These are phyloP conservation scores for Ogataea nonfermentans DNA, from an alignment of 805 yeast species.

Conservation along the genomic window DNA sequence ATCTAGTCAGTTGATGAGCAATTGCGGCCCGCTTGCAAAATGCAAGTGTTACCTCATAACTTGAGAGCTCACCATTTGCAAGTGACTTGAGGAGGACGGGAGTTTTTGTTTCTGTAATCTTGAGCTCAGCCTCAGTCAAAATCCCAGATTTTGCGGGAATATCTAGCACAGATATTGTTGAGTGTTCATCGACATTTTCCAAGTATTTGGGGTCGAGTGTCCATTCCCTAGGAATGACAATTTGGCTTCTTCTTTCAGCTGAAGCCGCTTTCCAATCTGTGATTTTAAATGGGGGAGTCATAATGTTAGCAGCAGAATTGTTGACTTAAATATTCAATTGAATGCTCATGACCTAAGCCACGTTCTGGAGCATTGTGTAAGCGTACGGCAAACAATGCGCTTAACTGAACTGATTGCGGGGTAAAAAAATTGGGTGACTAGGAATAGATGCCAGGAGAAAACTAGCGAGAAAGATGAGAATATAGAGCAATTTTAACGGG, in stretches of 20 bases:
- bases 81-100: constrained; percentile 11
- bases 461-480: no score
- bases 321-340: no score
- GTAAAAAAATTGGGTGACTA: no score
- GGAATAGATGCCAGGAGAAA: no score
- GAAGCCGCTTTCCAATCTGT: constrained; percentile 10
- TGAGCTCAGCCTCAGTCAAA: constrained; percentile 12
- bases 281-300: constrained; percentile 34
- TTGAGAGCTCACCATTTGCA: constrained; percentile 16
- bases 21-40: constrained; percentile 32
- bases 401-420: no score
- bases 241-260: constrained; percentile 5
- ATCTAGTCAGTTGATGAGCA: constrained; percentile 29
- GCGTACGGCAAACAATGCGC: no score
- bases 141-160: constrained; percentile 13
- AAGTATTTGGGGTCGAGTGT: constrained; percentile 4
- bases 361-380: no score
- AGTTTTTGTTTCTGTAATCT: constrained; percentile 18
- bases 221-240: constrained; percentile 20
- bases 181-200: constrained; percentile 4
- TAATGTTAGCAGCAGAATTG: no score
- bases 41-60: constrained; percentile 22
- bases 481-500: no score
- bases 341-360: no score
- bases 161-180: constrained; percentile 11